Base-by-base conservation (phyloP, 108 stramenopile genomes). In the Cyclotella choctawhatcheeana region DNA sequence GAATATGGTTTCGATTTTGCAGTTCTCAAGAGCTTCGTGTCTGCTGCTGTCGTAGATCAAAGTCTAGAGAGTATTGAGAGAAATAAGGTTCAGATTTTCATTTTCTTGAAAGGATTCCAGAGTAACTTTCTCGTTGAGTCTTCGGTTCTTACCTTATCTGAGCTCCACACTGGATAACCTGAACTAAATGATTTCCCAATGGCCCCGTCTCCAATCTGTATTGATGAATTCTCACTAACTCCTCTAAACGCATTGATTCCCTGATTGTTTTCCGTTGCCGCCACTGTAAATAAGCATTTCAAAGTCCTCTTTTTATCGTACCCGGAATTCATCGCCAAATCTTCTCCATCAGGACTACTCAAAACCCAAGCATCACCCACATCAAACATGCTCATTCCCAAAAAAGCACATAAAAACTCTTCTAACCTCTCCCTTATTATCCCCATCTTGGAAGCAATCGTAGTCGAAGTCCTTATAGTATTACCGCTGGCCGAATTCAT, bases 301-400 rank as follows among this genome's bases (percentile, higher is more conserved):
- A 92, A 55, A 2, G 56, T 51, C 18, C 18, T 37, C 20, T n/a
- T 43, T 22, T 50, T 34, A 21, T 52, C 30, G 7, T 20, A 30
- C 22, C 55, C 27, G 2, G n/a, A n/a, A n/a, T n/a, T n/a, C n/a
- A n/a, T 31, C 29, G 31, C 12, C 29, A 56, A n/a, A n/a, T 56
- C 12, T 12, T 6, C 30, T 14, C 55, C 55, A 30, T 7, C 52
- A 14, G 34, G 31, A 34, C 58, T 60, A 17, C 74, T 54, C 27
- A 88, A 81, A 32, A 95, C 76, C 97, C 97, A 98, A 20, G 95
- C 82, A 73, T 98, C 98, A 12, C 95, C 92, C 20, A 92, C 80
- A 75, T 98, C 96, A 72, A 98, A 98, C 16, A 97, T 93, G 22
- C 94, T 94, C 85, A 98, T 92, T 22, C 90, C 92, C 73, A 97